A percentile compares a stretch with the other conserved stretches of the same genome.
phyloP scores from a whole-genome alignment of 2,329 filamentous ascomycete species.

The Aspergillus spinulosporus region DNA sequence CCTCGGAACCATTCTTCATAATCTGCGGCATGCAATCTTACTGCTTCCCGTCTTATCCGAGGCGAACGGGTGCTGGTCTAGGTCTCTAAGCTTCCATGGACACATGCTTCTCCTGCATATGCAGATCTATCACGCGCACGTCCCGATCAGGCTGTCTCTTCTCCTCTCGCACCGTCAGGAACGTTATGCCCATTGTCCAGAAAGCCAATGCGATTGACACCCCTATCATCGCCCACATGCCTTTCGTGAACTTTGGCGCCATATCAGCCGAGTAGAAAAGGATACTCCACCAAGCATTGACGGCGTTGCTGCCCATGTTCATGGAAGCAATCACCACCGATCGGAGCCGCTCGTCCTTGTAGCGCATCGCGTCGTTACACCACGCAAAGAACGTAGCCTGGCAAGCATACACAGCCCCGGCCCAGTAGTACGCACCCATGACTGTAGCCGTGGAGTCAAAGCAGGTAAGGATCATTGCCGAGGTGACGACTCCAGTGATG shows the following conservation, averaged over 20 bases:
- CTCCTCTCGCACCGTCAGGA: slow-evolving; percentile 4
- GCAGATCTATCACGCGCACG: not conserved
- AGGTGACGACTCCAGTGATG: slow-evolving; percentile 63
- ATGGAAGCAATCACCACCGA: slow-evolving; percentile 70
- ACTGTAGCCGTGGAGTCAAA: slow-evolving; percentile 55
- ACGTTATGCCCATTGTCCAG: not conserved
- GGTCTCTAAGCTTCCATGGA: not conserved
- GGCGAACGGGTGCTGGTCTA: not conserved
- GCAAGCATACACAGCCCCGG: slow-evolving; percentile 68
- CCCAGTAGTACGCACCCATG: slow-evolving; percentile 70
- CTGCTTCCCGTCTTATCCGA: not conserved
- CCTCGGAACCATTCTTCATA: not conserved
- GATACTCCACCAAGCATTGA: slow-evolving; percentile 74
- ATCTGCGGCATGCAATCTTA: not conserved
- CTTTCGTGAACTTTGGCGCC: slow-evolving; percentile 65
- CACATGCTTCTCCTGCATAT: slow-evolving; percentile 1
- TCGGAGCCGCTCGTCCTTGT: slow-evolving; percentile 63
- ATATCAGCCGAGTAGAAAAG: slow-evolving; percentile 68
- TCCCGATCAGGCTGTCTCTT: not conserved
- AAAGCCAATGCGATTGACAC: slow-evolving; percentile 3
- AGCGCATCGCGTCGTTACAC: slow-evolving; percentile 69
- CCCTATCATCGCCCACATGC: slow-evolving; percentile 34
- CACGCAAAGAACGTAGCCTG: slow-evolving; percentile 75
- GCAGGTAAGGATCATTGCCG: slow-evolving; percentile 60
- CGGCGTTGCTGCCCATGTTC: slow-evolving; percentile 67